Base-by-base conservation (phyloP, 202 grass and related monocot species). In the Cymbopogon flexuosus region DNA sequence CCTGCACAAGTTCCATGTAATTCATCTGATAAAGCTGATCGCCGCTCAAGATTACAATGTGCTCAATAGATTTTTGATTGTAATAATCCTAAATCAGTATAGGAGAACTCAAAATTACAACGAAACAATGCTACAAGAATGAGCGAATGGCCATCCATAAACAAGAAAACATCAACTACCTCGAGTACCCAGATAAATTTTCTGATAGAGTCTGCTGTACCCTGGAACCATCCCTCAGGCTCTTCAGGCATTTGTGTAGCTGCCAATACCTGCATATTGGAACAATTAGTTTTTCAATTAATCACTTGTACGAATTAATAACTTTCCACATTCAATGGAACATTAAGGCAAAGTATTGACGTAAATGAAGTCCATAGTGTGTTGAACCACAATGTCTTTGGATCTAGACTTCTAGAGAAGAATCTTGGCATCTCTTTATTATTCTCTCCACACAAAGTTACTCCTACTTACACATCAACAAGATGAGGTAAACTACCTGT, bases 151-250 rank as follows among this genome's bases (percentile, higher is more conserved):
- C 0, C 19, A 59, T 65, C 19, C 41, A 79, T 39, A 43, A 37
- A 75, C 49, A 4, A 82, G 13, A 78, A 58, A 70, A 47, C 41
- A 75, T 54, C 65, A 68, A 40, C 63, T 65, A 96, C 93, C 90
- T 96, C 93, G 65, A 96, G 87, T 39, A 96, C 65, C 90, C 90
- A 96, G 40, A 64, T 90, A 84, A 96, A 96, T 80, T 92, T 87
- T 69, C 93, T 92, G 37, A 96, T 82, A 13, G 93, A 86, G 65
- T 96, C 93, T 54, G 93, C 93, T 63, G 93, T 96, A 30, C 93
- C 93, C 70, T 90, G 73, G 37, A 96, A 96, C 93, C 93, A 96
- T 47, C 79, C 85, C 82, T 72, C 89, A 62, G 88, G 83, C 10
- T 96, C 93, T 30, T 87, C 90, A 2, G 90, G 76, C 60, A 87